Base-by-base conservation (phyloP, 2,329 filamentous ascomycete genomes). In the Diaporthe caulivora region DNA sequence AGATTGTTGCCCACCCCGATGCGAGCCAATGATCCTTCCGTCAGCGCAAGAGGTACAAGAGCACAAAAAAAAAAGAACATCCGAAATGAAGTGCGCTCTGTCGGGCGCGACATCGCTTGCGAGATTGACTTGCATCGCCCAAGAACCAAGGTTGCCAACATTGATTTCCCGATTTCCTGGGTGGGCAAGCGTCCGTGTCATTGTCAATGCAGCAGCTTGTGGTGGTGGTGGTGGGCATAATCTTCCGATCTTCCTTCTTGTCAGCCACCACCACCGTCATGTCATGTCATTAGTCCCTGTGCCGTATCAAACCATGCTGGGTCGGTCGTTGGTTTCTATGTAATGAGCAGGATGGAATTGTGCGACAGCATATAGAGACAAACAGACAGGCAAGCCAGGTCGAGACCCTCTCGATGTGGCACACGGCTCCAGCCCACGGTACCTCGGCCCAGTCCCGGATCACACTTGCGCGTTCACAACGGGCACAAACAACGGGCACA, bases 201-300 rank as follows among this genome's bases (percentile, higher is more conserved):
- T 67, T 64, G 62, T 67, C 62, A 67, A 67, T 67, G 62, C 62
- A 67, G 62, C 62, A 67, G 31, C 62, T 24, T 24, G 47, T n/a
- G n/a, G 47, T 67, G 44, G 62, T 21, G 58, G 58, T 64, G 40
- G 60, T 64, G 18, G 60, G 60, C 60, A 47, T 37, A 47, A 65
- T 65, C 18, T 65, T 65, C 60, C 60, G 60, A 49, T 31, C 29
- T 3, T 37, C 15, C 29, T 13, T 37, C 8, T 21, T 18, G 29
- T 34, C 44, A 24, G 29, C 62, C 60, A 65, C 60, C 44, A 65
- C 44, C 44, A 51, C 44, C 21, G 44, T 37, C 60, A 51, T 53
- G 62, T 37, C 62, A 53, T 67, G 15, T 13, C 18, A 40, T 34
- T 51, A 18, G 44, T 26, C 10, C 11, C 13, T 34, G 34, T 64